Base-by-base conservation (phyloP, 2,329 filamentous ascomycete genomes). In the Diaporthe citriasiana region DNA sequence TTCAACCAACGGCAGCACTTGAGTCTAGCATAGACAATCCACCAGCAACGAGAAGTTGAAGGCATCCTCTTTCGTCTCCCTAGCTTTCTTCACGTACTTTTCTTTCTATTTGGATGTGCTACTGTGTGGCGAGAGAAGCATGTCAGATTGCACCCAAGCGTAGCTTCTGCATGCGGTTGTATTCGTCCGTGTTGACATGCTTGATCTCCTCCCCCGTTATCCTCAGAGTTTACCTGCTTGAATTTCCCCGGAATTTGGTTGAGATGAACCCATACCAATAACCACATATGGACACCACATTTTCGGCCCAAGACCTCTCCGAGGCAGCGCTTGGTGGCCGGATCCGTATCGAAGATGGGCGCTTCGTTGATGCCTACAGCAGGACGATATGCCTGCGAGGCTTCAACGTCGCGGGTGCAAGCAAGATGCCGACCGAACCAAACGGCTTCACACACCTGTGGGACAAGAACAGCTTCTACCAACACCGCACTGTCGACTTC, bases 361-460 rank as follows among this genome's bases (percentile, higher is more conserved):
- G 75, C 42, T 85, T 85, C 66, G 72, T 82, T 66, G 84, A 85
- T 57, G 75, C 71, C 42, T 76, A 84, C 72, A 80, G 82, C n/a
- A 83, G 84, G 71, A 80, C 81, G n/a, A 76, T 85, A 56, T 79
- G 80, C 19, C 78, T 85, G 42, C 84, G 83, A n/a, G 84, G 84
- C 5, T 81, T 85, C 68, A 85, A 85, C 76, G 81, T 85, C 51
- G 83, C 83, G 3, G 84, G 83, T 47, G 82, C 81, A 50, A 84
- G 82, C 77, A 85, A 85, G 76, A 77, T 83, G 50, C 84, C 84
- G 22, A 83, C 79, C n/a, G 73, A 75, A 50, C 82, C 82, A 4
- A 81, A 82, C 53, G 82, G 82, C 55, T 78, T 84, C 13, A 82
- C 83, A 9, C 82, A 84, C 74, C 81, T 84, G 17, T 72, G 70